These are phyloP conservation scores for Dothistroma septosporum DNA, from an alignment of 2,329 filamentous ascomycete genomes.

Conservation along the genomic window DNA sequence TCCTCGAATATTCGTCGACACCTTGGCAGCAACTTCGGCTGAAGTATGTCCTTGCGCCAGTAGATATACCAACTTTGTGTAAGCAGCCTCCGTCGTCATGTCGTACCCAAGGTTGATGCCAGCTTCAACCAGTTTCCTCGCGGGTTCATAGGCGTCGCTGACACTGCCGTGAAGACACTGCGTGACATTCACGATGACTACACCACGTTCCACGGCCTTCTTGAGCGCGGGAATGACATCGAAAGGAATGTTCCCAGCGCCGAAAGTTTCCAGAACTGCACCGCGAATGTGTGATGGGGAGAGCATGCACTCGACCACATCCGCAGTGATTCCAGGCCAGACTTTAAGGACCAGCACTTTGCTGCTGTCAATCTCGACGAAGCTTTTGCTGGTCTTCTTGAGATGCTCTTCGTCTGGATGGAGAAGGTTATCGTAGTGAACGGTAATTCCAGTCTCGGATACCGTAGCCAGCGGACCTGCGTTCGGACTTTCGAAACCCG, in stretches of 20 bases:
- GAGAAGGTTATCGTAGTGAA: slow-evolving; percentile 23
- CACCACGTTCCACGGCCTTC: slow-evolving; percentile 71
- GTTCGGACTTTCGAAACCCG: slow-evolving; percentile 87
- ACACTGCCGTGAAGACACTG: slow-evolving; percentile 59
- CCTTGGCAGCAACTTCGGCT: slow-evolving; percentile 63
- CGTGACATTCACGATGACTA: slow-evolving; percentile 85
- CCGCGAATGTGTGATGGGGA: slow-evolving; percentile 66
- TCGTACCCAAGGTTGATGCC: slow-evolving; percentile 88
- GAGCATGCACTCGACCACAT: slow-evolving; percentile 80
- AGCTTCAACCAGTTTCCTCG: slow-evolving; percentile 68
- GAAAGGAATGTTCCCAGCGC: slow-evolving; percentile 85
- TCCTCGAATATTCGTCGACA: slow-evolving; percentile 72
- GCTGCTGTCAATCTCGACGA: slow-evolving; percentile 66
- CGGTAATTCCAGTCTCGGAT: slow-evolving; percentile 51
- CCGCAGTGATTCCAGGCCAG: slow-evolving; percentile 88
- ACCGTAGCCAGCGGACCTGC: slow-evolving; percentile 75
- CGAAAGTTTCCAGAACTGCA: slow-evolving; percentile 85
- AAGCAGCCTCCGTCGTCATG: slow-evolving; percentile 82
- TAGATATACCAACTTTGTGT: slow-evolving; percentile 86
- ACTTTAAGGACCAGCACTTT: slow-evolving; percentile 86
- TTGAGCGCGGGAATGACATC: slow-evolving; percentile 64
- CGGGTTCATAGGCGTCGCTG: slow-evolving; percentile 40
- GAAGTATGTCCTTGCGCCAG: slow-evolving; percentile 51
- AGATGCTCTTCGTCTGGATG: slow-evolving; percentile 57
- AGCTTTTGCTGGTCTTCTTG: slow-evolving; percentile 10